Base-by-base conservation (phyloP, 208 protist genomes). In the Acanthamoeba royreba region DNA sequence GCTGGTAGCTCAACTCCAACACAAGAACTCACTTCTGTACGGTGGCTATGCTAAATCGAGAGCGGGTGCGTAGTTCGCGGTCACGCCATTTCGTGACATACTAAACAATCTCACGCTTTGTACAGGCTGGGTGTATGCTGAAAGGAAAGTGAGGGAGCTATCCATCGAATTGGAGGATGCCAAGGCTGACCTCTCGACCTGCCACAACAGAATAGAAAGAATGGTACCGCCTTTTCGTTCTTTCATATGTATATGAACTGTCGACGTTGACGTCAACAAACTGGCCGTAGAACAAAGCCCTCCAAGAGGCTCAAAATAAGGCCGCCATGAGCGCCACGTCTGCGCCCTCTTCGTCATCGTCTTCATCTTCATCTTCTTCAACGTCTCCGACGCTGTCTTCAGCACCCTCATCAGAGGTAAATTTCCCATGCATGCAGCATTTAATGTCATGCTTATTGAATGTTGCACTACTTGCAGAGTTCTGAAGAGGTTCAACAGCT, bases 201-300 rank as follows among this genome's bases (percentile, higher is more conserved):
- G 47, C 33, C 79, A 88, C 47, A 92, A 92, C 86, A 92, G 55
- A 74, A 63, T 92, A 8, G 86, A 63, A 22, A 92, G 55, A 52
- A 45, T 92, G 33, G 66, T 77, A n/a, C 58, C 38, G 31, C 7
- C 43, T 1, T 87, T 81, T 38, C 9, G 15, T 81, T 19, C 69
- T 3, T 38, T 81, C 69, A 33, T 85, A 1, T 7, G 4, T 42
- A 33, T n/a, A 45, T 49, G 40, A 85, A 85, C 9, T 42, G 19
- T 46, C 8, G 3, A 40, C 19, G 38, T 13, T 11, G 74, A 4
- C 38, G 13, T 85, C 28, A 22, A 49, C 31, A 7, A 42, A 33
- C 28, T 28, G 3, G 4, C 28, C 38, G 4, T n/a, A 58, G 86
- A 92, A 72, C 86, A 72, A 92, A 31, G 79, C 79, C 4, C 47